Evolutionary conservation across 2,329 filamentous ascomycete species (phyloP).

Genomic region (Trichoderma polysporum): DNA sequence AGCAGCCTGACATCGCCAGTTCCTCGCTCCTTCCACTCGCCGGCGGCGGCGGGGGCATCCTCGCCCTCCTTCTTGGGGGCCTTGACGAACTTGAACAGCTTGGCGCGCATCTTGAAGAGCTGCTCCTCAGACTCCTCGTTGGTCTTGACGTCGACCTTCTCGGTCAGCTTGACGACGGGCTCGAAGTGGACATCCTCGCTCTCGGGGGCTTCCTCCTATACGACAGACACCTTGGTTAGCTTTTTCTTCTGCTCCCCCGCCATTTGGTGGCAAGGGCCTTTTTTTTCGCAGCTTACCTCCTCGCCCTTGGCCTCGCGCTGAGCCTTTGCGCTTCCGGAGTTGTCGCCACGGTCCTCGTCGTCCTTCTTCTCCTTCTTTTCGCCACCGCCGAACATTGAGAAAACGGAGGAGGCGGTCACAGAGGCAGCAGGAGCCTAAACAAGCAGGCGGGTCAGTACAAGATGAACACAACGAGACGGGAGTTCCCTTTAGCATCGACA

Average conservation of each 20-base stretch:
- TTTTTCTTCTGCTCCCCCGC: background rate
- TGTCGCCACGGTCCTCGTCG: constrained; percentile 77
- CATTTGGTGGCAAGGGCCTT: background rate
- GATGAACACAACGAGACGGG: background rate
- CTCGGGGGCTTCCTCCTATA: constrained; percentile 73
- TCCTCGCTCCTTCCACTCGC: constrained; percentile 99
- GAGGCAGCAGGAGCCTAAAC: constrained; percentile 29
- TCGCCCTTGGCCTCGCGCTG: constrained; percentile 59
- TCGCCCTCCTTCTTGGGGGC: constrained; percentile 44
- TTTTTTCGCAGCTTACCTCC: constrained; percentile 46
- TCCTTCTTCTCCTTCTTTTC: constrained; percentile 97
- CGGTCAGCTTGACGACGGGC: constrained; percentile 91
- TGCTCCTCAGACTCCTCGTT: constrained; percentile 98
- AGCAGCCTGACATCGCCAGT: constrained; percentile 94
- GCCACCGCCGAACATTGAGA: constrained; percentile 98
- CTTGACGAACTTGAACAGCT: constrained; percentile 97
- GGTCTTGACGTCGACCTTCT: constrained; percentile 96
- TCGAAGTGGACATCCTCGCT: constrained; percentile 96
- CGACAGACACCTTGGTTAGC: background rate
- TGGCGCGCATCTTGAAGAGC: constrained; percentile 98
- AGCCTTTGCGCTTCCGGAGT: constrained; percentile 84
- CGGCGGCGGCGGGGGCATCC: constrained; percentile 41
- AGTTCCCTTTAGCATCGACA: background rate
- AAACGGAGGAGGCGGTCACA: constrained; percentile 67
- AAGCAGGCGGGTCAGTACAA: constrained; percentile 1